Conservation (phyloP, 1,284 basidiomycete genomes). For the Phellopilus nigrolimitatus region DNA sequence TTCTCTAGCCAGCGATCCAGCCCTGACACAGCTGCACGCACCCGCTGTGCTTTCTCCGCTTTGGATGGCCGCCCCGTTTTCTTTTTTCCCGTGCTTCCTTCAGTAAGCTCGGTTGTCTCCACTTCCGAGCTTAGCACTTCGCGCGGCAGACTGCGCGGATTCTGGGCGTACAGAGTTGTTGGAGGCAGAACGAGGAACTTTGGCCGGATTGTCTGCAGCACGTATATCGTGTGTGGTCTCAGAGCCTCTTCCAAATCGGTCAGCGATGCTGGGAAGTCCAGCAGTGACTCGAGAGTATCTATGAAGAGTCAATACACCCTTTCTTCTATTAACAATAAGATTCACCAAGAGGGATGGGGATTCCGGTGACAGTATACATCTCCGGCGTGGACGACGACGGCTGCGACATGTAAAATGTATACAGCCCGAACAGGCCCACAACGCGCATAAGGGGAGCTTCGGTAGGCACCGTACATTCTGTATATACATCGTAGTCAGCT, state of each 20-base stretch:
- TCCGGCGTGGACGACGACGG: constrained; percentile 47
- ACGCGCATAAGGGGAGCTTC: constrained; percentile 48
- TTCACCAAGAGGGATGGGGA: constrained; percentile 52
- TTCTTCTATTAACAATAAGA: constrained; percentile 6
- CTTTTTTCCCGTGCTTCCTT: constrained; percentile 29
- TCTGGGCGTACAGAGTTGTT: constrained; percentile 45
- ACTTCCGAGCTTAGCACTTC: constrained; percentile 48
- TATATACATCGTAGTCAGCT: neutral
- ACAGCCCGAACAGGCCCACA: constrained; percentile 60
- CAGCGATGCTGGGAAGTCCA: constrained; percentile 36
- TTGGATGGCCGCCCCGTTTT: constrained; percentile 66
- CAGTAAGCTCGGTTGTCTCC: constrained; percentile 15
- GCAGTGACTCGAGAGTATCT: constrained; percentile 53
- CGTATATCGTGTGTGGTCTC: constrained; percentile 35
- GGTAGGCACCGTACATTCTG: constrained; percentile 49
- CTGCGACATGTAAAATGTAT: constrained; percentile 64
- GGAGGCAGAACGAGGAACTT: constrained; percentile 57
- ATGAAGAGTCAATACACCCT: neutral
- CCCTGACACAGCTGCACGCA: constrained; percentile 43
- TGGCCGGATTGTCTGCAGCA: constrained; percentile 41
- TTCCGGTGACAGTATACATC: constrained; percentile 41
- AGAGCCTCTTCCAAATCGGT: neutral
- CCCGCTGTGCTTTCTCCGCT: constrained; percentile 51
- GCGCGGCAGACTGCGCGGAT: constrained; percentile 58
- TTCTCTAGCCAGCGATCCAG: constrained; percentile 51